A percentile compares a stretch with the other conserved stretches of the same genome.
phyloP scores from a whole-genome alignment of 2,329 filamentous ascomycete genomes.

The Beauveria medogensis region DNA sequence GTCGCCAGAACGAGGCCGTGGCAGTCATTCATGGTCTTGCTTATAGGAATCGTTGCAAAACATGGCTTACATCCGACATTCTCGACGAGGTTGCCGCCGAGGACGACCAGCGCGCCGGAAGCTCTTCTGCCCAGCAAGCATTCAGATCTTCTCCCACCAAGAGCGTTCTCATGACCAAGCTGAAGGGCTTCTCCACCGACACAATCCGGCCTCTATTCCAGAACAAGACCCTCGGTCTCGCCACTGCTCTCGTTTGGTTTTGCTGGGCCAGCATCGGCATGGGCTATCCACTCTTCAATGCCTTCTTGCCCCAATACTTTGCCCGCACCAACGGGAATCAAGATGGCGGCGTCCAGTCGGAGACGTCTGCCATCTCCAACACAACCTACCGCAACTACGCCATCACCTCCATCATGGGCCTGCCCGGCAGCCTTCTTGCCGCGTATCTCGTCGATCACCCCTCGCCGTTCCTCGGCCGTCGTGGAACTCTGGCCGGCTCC shows the following conservation, averaged over 20 bases:
- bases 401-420: slow-evolving; percentile 68
- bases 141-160: slow-evolving; percentile 18
- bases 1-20: slow-evolving; percentile 70
- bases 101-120: slow-evolving; percentile 23
- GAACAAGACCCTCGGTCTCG: slow-evolving; percentile 41
- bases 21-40: slow-evolving; percentile 74
- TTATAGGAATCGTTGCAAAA: slow-evolving; percentile 58
- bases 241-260: slow-evolving; percentile 60
- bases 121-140: slow-evolving; percentile 11
- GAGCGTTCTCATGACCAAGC: slow-evolving; percentile 45
- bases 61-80: slow-evolving; percentile 68
- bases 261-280: slow-evolving; percentile 78
- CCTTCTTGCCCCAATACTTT: slow-evolving; percentile 82
- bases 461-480: slow-evolving; percentile 57
- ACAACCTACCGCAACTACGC: slow-evolving; percentile 71
- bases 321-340: slow-evolving; percentile 42
- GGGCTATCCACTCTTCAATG: slow-evolving; percentile 83
- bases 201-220: slow-evolving; percentile 60
- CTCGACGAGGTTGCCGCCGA: slow-evolving; percentile 46
- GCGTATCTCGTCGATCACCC: slow-evolving; percentile 62
- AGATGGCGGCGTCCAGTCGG: slow-evolving; percentile 20
- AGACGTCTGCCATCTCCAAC: slow-evolving; percentile 31
- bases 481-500: slow-evolving; percentile 61
- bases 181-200: slow-evolving; percentile 58
- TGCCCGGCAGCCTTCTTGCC: slow-evolving; percentile 69